Evolutionary conservation across 495 filamentous ascomycete species (phyloP).

Genomic region (Penicillium salamii): DNA sequence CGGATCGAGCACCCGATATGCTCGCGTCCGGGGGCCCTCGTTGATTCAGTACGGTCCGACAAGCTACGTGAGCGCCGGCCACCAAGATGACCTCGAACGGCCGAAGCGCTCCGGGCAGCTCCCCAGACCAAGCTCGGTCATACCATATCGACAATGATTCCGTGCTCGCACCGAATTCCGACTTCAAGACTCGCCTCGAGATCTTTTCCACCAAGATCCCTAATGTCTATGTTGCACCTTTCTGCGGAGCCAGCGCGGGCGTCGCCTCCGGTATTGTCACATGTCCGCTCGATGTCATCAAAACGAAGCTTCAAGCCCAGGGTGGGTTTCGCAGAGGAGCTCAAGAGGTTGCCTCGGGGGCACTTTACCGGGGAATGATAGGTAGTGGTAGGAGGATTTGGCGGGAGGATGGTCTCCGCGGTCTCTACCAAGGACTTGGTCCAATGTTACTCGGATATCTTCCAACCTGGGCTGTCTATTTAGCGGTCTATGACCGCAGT

Average conservation of each 20-base stretch:
- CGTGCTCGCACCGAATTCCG: constrained; percentile 23
- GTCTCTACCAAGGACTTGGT: constrained; percentile 89
- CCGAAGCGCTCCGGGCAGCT: constrained; percentile 31
- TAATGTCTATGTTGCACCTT: constrained; percentile 53
- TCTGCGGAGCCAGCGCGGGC: constrained; percentile 84
- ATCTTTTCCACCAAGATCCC: constrained; percentile 49
- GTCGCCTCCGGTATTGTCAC: constrained; percentile 92
- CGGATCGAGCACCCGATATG: constrained; percentile 49
- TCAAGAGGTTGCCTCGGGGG: constrained; percentile 44
- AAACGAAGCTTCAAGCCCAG: constrained; percentile 96
- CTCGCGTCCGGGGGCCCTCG: constrained; percentile 47
- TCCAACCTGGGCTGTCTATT: constrained; percentile 97
- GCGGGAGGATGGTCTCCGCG: constrained; percentile 80
- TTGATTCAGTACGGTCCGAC: constrained; percentile 40
- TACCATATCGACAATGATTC: constrained; percentile 18
- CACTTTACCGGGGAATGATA: constrained; percentile 76
- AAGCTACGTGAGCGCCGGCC: constrained; percentile 38
- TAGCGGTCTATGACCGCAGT: constrained; percentile 88
- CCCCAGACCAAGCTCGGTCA: constrained; percentile 25
- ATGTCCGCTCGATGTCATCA: constrained; percentile 97
- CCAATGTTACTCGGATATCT: constrained; percentile 94
- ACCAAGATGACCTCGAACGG: constrained; percentile 40
- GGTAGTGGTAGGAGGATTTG: constrained; percentile 84
- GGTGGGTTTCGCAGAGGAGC: constrained; percentile 63
- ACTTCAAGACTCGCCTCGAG: constrained; percentile 54